Evolutionary conservation across 1,139 yeast genomes (phyloP).

Genomic region (Debaryomycetaceae sp.): DNA sequence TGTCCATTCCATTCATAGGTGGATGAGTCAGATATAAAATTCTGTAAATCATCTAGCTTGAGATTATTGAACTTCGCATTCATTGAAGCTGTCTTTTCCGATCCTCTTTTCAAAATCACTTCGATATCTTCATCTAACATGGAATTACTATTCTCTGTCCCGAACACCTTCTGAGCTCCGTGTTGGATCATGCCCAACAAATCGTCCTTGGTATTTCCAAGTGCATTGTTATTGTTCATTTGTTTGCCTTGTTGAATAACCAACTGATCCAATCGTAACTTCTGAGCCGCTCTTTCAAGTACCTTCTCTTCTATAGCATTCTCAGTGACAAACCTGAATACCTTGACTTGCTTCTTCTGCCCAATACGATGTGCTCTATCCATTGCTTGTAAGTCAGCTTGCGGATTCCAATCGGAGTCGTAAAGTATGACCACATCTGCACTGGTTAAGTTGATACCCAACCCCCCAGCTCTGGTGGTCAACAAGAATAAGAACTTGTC

Average conservation of each 20-base stretch:
- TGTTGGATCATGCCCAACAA: slow-evolving; percentile 93
- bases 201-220: slow-evolving; percentile 69
- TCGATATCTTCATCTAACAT: slow-evolving; percentile 76
- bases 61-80: slow-evolving; percentile 78
- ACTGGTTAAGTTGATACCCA: slow-evolving; percentile 89
- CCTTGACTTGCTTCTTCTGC: slow-evolving; percentile 92
- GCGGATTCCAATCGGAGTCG: slow-evolving; percentile 99
- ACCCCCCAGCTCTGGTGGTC: slow-evolving; percentile 98
- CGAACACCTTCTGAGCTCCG: slow-evolving; percentile 89
- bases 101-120: slow-evolving; percentile 69
- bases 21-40: slow-evolving; percentile 80
- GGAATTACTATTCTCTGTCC: slow-evolving; percentile 33
- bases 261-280: slow-evolving; percentile 84
- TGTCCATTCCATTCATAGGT: slow-evolving; percentile 98
- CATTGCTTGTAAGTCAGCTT: slow-evolving; percentile 98
- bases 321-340: slow-evolving; percentile 88
- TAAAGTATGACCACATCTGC: slow-evolving; percentile 89
- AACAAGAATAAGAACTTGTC: slow-evolving; percentile 80
- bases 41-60: slow-evolving; percentile 89
- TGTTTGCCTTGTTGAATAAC: slow-evolving; percentile 93
- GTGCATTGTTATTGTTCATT: slow-evolving; percentile 31
- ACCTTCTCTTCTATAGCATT: slow-evolving; percentile 97
- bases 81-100: slow-evolving; percentile 71
- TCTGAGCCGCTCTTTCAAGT: slow-evolving; percentile 92
- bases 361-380: slow-evolving; percentile 98